A percentile compares a stretch with the other conserved stretches of the same genome.
Evolutionary conservation across 176 grass and related monocot species (phyloP).

Genomic region (Raddia distichophylla): DNA sequence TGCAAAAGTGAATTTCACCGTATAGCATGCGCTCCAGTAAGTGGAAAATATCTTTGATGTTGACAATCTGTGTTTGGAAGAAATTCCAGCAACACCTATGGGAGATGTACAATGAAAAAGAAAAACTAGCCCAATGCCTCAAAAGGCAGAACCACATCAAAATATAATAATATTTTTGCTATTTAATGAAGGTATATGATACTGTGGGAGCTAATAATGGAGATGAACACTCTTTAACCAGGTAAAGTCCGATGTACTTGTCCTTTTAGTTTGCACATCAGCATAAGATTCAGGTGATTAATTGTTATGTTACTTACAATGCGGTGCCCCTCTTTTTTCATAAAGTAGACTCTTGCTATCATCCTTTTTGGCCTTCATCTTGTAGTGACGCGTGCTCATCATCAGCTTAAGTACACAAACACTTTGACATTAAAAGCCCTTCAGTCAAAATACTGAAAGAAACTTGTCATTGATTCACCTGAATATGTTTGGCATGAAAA

Average conservation of each 20-base stretch:
- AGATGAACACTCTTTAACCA: conserved; percentile 71
- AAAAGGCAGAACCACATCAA: conserved; percentile 31
- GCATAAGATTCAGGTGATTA: conserved; percentile 8
- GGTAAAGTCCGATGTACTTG: conserved; percentile 43
- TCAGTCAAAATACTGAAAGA: conserved; percentile 4
- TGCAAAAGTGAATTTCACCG: conserved; percentile 83
- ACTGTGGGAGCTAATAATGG: conserved; percentile 50
- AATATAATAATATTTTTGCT: conserved; percentile 37
- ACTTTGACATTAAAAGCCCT: conserved; percentile 13
- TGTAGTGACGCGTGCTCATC: not conserved
- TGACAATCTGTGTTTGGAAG: conserved; percentile 8
- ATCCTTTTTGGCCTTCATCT: conserved; percentile 37
- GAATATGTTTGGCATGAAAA: conserved; percentile 31
- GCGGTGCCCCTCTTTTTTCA: conserved; percentile 28
- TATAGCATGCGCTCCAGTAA: conserved; percentile 82
- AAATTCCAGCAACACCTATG: not conserved
- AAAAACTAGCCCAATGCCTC: conserved; percentile 13
- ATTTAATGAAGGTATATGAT: conserved; percentile 72
- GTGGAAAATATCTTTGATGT: conserved; percentile 35
- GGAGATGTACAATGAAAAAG: conserved; percentile 35
- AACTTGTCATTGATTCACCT: conserved; percentile 25
- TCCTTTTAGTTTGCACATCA: conserved; percentile 3
- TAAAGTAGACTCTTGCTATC: conserved; percentile 23
- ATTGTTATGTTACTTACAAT: conserved; percentile 27
- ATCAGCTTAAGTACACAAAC: not conserved